Percentiles rank a stretch among this genome's conserved stretches.
Conservation (phyloP, 2,329 filamentous ascomycete species). For the Pestalotiopsis sp. region DNA sequence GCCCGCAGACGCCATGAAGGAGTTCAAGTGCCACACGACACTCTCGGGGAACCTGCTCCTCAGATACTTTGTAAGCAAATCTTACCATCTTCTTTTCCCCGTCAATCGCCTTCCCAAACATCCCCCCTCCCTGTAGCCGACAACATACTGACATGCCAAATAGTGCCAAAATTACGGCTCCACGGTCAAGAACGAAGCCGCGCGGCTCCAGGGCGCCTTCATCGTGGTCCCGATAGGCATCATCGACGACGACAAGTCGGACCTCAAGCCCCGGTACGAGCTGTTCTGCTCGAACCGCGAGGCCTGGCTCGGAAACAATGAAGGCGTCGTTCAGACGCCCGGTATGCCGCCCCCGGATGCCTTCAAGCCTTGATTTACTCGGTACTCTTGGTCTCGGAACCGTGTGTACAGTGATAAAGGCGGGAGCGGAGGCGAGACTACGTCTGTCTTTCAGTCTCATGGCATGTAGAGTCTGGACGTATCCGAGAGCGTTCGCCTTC, state of each 20-base stretch:
- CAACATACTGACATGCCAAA: neutral
- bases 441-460: no score
- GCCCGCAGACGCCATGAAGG: neutral
- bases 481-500: no score
- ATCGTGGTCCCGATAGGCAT: constrained; percentile 5
- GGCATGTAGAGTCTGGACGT: no score
- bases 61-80: neutral
- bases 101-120: neutral
- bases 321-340: neutral
- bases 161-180: constrained; percentile 6
- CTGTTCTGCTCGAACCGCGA: constrained; percentile 11
- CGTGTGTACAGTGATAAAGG: neutral
- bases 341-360: neutral
- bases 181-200: neutral
- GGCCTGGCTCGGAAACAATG: constrained; percentile 7
- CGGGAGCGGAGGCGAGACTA: neutral
- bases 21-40: constrained; percentile 1
- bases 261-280: constrained; percentile 9
- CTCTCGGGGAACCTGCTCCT: neutral
- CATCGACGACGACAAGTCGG: constrained; percentile 9
- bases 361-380: no score
- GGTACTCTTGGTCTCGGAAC: no score
- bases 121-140: neutral
- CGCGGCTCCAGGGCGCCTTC: neutral
- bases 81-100: no score